phyloP scores from a whole-genome alignment of 345 rosid species.

The Populus simonii region DNA sequence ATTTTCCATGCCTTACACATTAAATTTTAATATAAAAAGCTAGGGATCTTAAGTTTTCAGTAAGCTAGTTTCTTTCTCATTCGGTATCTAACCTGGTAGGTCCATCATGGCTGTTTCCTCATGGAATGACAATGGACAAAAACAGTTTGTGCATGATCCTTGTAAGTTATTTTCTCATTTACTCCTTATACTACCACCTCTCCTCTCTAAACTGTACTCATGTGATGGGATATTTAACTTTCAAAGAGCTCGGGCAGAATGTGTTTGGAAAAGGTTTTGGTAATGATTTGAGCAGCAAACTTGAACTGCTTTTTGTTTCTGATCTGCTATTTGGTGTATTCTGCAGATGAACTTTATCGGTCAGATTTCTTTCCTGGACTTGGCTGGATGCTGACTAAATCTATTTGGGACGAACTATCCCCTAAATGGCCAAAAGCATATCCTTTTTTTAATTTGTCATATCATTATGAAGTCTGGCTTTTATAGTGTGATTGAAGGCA shows the following conservation, averaged over 20 bases:
- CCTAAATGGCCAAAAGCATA: conserved; percentile 99
- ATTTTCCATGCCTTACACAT: conserved; percentile 11
- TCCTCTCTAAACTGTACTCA: background rate
- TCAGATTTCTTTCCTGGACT: conserved; percentile 99
- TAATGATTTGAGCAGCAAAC: background rate
- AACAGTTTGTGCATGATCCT: conserved; percentile 93
- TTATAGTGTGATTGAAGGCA: conserved; percentile 7
- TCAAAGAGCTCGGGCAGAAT: background rate
- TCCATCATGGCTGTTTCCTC: conserved; percentile 99
- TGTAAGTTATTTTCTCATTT: conserved; percentile 44
- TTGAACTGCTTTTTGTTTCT: background rate
- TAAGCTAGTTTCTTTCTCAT: background rate
- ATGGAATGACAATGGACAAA: conserved; percentile 99
- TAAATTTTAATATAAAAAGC: background rate
- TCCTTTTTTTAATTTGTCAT: conserved; percentile 41
- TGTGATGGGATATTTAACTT: background rate
- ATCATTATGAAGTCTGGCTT: conserved; percentile 9
- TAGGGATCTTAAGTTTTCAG: background rate
- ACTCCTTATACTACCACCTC: background rate
- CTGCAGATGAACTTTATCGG: conserved; percentile 82
- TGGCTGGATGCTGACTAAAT: conserved; percentile 91
- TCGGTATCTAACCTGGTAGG: conserved; percentile 37
- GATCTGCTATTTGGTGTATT: conserved; percentile 19
- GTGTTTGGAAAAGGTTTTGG: background rate
- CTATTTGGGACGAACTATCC: conserved; percentile 93